Evolutionary conservation across 176 grass and related monocot genomes (phyloP).

Genomic region (Hsuehochloa calcarea): DNA sequence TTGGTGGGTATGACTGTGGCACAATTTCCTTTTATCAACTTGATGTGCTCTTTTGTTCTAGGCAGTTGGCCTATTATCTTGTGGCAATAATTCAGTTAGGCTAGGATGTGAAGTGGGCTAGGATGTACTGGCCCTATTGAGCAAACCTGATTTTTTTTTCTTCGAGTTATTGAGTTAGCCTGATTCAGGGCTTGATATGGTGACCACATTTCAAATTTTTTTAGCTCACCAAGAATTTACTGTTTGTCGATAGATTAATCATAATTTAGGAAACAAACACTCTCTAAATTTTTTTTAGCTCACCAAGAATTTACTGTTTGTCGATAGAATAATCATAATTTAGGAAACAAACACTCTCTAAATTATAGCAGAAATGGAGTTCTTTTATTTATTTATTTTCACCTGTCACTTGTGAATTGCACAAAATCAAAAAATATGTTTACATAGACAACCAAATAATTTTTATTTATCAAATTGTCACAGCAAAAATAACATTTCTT

Average conservation of each 20-base stretch:
- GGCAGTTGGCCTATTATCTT: background rate
- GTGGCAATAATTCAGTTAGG: background rate
- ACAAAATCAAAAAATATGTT: background rate
- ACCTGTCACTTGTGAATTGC: background rate
- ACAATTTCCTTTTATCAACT: background rate
- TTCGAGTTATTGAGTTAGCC: background rate
- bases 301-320: background rate
- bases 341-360: background rate
- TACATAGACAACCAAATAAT: background rate
- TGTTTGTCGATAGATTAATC: background rate
- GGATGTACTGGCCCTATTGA: background rate
- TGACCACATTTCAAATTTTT: background rate
- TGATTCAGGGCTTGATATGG: background rate
- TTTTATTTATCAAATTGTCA: background rate
- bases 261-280: background rate
- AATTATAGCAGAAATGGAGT: background rate
- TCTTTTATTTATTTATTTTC: background rate
- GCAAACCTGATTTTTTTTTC: background rate
- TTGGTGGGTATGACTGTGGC: background rate
- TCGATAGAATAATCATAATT: background rate
- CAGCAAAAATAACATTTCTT: background rate
- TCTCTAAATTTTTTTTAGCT: background rate
- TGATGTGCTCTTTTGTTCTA: background rate
- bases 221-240: background rate
- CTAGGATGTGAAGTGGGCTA: background rate